Evolutionary conservation across 192 early-diverging fungal genomes (phyloP).

Genomic region (Dissophora globulifera): DNA sequence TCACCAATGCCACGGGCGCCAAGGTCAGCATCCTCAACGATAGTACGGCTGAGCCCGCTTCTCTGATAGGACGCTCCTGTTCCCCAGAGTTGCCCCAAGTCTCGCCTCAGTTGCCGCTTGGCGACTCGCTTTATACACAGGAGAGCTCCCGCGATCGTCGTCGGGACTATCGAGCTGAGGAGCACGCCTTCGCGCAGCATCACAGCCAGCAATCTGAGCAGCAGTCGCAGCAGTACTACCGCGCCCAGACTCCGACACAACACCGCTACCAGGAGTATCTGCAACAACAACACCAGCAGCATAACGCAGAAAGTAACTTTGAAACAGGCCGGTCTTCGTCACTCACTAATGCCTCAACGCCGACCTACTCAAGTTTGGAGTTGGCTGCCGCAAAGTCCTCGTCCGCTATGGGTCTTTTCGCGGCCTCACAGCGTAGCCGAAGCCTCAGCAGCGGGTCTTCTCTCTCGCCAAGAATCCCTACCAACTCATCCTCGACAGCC

Average conservation of each 20-base stretch:
- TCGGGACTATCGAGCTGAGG: not conserved
- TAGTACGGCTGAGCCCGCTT: constrained; percentile 4
- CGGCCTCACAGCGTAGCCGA: constrained; percentile 35
- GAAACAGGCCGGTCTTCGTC: constrained; percentile 42
- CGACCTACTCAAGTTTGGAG: constrained; percentile 29
- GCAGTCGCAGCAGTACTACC: too few species aligned
- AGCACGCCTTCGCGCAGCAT: not conserved
- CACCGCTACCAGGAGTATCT: not conserved
- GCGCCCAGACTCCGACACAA: not conserved
- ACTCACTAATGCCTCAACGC: constrained; percentile 46
- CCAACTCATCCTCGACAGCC: constrained; percentile 1
- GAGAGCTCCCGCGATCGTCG: not conserved
- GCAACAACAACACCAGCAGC: not conserved
- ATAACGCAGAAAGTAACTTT: not conserved
- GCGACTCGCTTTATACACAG: not conserved
- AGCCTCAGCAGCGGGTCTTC: constrained; percentile 39
- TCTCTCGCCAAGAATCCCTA: constrained; percentile 14
- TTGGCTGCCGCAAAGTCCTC: constrained; percentile 24
- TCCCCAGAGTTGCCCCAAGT: too few species aligned
- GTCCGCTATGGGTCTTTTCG: not conserved
- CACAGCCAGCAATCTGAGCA: not conserved
- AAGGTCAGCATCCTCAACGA: constrained; percentile 66
- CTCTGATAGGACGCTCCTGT: not conserved
- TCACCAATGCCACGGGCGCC: constrained; percentile 62
- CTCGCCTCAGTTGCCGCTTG: not conserved